phyloP scores from a whole-genome alignment of 1,139 yeast genomes.

The Hansenula lynferdii region DNA sequence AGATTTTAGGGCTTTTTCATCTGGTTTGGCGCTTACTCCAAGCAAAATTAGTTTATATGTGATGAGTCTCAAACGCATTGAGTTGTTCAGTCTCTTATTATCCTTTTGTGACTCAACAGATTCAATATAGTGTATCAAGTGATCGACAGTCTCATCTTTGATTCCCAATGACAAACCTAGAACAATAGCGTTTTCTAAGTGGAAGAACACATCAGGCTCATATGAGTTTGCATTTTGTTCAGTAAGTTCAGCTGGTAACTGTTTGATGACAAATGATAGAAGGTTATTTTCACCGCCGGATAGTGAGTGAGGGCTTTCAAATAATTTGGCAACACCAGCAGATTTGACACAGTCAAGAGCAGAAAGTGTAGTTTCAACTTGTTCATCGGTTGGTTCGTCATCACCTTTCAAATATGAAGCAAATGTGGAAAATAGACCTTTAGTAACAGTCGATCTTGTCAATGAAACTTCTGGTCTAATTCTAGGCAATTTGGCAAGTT shows the following conservation, averaged over 20 bases:
- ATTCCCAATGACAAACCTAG: conserved; percentile 38
- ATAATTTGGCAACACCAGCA: conserved; percentile 49
- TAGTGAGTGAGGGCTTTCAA: conserved; percentile 37
- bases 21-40: not conserved
- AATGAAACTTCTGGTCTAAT: conserved; percentile 65
- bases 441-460: conserved; percentile 54
- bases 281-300: conserved; percentile 24
- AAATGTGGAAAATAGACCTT: conserved; percentile 81
- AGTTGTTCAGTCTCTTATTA: conserved; percentile 6
- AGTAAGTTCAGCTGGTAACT: conserved; percentile 23
- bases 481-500: conserved; percentile 47
- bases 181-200: conserved; percentile 51
- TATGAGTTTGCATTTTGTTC: conserved; percentile 37
- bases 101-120: conserved; percentile 4
- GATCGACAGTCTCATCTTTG: not conserved
- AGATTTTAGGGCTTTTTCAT: not conserved
- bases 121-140: conserved; percentile 10
- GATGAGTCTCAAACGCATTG: conserved; percentile 13
- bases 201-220: conserved; percentile 51
- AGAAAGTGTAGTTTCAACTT: conserved; percentile 78
- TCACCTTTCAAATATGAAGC: conserved; percentile 93
- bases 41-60: conserved; percentile 18
- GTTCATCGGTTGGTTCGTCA: conserved; percentile 91
- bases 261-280: conserved; percentile 25
- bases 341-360: conserved; percentile 79